Base-by-base conservation (phyloP, 1,284 basidiomycete genomes). In the Tylopilus sp. region DNA sequence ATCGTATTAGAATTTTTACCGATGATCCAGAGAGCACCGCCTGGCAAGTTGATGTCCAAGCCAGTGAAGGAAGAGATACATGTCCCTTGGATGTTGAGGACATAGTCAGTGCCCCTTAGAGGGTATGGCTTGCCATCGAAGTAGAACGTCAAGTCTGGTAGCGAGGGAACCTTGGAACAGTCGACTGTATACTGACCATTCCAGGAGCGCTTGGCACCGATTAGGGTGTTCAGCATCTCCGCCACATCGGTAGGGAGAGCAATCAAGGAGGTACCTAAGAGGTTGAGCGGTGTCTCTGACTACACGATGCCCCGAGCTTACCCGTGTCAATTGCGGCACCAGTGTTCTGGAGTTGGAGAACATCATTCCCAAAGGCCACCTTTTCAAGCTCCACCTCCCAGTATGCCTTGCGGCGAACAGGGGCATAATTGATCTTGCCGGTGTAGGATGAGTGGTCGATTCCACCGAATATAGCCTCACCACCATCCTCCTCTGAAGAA, bases 301-400 rank as follows among this genome's bases (percentile, higher is more conserved):
- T 29, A 26, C 35, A 10, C 0, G 8, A 37, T 8, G 21, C 1
- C 2, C 13, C 12, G 26, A 42, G 67, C 72, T 67, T 63, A 84
- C 92, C 94, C 28, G 95, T 98, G 68, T 98, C 95, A 59, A 98
- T 97, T 44, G 94, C 95, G 59, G 95, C 95, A 44, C 95, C 93
- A 46, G 93, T 93, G 72, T 83, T 86, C 59, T 94, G 89, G 15
- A 96, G 78, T 59, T 94, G 89, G 36, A 96, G 79, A 41, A 76
- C 79, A 45, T 96, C 95, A 44, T 86, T 78, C 49, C 93, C 95
- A 53, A 97, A 94, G 6, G 73, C 65, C 50, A 97, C 81, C 67
- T 86, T 86, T 72, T 92, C 78, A 23, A 99, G 84, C 69, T 95
- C 93, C 49, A 98, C 92, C 69, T 97, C 92, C 97, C 97, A 99